Base-by-base conservation (phyloP, 768 basidiomycete species). In the Boletus bicolor region DNA sequence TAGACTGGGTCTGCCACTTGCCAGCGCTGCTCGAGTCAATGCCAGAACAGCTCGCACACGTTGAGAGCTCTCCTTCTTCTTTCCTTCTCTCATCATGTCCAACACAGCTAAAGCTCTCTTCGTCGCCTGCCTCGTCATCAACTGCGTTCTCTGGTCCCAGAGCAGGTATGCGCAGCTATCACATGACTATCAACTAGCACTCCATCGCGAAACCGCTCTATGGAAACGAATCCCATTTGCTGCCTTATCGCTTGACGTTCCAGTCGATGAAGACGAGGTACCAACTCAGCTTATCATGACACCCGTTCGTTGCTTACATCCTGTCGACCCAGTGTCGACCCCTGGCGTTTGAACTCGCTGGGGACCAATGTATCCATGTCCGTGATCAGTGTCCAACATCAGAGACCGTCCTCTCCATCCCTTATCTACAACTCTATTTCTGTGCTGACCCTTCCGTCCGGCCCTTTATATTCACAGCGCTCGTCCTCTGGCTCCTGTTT, bases 401-500 rank as follows among this genome's bases (percentile, higher is more conserved):
- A 14, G 72, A 77, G 5, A 91, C 91, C 1, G 76, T 91, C 64
- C 81, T 92, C 44, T 79, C 81, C 26, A 79, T 93, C 34, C 76
- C 82, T 15, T 93, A 93, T 68, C 77, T 91, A 19, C 76, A 76
- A 38, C 63, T 70, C 15, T 93, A 92, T 69, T 93, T 86, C 65
- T 93, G 91, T 70, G 71, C 87, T 2, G 73, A 79, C 5, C 61
- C 73, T 7, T 42, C 81, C 15, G 35, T 82, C 3, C 82, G 89
- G 8, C 85, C 89, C 0, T 53, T 84, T 11, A 63, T 81, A 4
- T 92, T 93, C 71, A 61, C 68, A 3, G 83, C 77, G 39, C 80
- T 93, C 58, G 58, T 91, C 10, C 42, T 88, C 21, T 96, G 93
- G 93, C 81, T 93, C 17, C 61, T 85, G 28, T 97, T 98, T 77